Evolutionary conservation across 2,329 filamentous ascomycete species (phyloP).

Genomic region (Alternaria sp.): DNA sequence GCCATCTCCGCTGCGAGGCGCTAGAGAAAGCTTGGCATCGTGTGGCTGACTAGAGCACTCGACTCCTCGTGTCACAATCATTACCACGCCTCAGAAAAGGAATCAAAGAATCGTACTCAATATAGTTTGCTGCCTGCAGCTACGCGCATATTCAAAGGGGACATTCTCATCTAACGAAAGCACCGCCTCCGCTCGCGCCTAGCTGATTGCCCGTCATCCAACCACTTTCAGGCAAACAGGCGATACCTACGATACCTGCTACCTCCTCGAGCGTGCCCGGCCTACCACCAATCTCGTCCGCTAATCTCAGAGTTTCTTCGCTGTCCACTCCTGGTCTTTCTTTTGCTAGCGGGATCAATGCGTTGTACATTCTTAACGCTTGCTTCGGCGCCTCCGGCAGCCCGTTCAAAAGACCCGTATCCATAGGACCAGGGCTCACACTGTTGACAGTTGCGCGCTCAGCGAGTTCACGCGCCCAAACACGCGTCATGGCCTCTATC

Average conservation of each 20-base stretch:
- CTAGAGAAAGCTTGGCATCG: background rate
- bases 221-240: slow-evolving; percentile 15
- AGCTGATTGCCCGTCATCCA: slow-evolving; percentile 19
- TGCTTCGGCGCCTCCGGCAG: slow-evolving; percentile 8
- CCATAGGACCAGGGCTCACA: slow-evolving; percentile 14
- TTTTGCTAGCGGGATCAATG: slow-evolving; percentile 9
- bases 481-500: slow-evolving; percentile 16
- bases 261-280: slow-evolving; percentile 16
- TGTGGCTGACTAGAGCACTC: background rate
- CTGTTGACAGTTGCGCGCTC: slow-evolving; percentile 15
- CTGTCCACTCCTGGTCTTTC: slow-evolving; percentile 12
- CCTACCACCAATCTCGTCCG: slow-evolving; percentile 13
- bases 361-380: slow-evolving; percentile 13
- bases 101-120: too few species aligned
- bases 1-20: background rate
- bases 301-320: slow-evolving; percentile 7
- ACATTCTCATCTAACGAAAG: slow-evolving; percentile 6
- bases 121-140: background rate
- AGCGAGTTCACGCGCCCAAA: slow-evolving; percentile 13
- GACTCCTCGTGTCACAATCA: background rate
- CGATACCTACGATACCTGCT: slow-evolving; percentile 13
- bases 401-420: slow-evolving; percentile 13
- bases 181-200: slow-evolving; percentile 14
- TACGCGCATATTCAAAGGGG: background rate
- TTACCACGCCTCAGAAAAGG: background rate